A percentile compares a stretch with the other conserved stretches of the same genome.
These are phyloP conservation scores for Aspergillus hancockii DNA, from an alignment of 495 filamentous ascomycete species.

Conservation along the genomic window DNA sequence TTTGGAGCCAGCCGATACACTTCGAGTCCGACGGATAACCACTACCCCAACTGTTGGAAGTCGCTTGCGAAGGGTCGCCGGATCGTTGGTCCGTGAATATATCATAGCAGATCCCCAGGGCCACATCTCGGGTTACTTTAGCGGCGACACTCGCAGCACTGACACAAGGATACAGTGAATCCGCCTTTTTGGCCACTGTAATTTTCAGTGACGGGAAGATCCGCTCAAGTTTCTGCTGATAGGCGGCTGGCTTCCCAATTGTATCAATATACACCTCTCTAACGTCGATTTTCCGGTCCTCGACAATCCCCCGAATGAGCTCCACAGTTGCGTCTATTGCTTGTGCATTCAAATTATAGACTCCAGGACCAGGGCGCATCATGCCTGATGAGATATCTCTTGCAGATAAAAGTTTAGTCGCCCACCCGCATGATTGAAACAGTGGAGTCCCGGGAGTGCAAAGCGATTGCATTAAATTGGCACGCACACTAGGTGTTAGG, in stretches of 20 bases:
- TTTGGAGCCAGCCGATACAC: constrained; percentile 77
- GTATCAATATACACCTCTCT: constrained; percentile 94
- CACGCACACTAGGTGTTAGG: constrained; percentile 71
- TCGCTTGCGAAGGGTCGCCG: constrained; percentile 4
- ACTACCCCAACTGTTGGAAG: constrained; percentile 69
- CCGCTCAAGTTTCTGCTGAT: constrained; percentile 81
- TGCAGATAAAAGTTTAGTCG: constrained; percentile 76
- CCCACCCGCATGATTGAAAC: constrained; percentile 74
- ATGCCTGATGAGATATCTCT: constrained; percentile 81
- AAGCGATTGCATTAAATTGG: constrained; percentile 70
- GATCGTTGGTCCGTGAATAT: constrained; percentile 26
- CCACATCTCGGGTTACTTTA: constrained; percentile 91
- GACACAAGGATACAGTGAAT: constrained; percentile 89
- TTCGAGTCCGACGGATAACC: constrained; percentile 90
- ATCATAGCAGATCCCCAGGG: constrained; percentile 72
- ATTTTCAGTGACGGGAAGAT: constrained; percentile 79
- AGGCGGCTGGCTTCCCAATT: constrained; percentile 75
- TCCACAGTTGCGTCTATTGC: constrained; percentile 93
- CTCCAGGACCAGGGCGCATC: constrained; percentile 60
- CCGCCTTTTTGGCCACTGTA: constrained; percentile 95
- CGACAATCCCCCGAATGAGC: constrained; percentile 70
- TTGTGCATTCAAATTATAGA: constrained; percentile 96
- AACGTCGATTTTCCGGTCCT: constrained; percentile 74
- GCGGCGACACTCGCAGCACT: constrained; percentile 91
- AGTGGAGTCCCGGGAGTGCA: constrained; percentile 69